Percentiles rank a stretch among this genome's conserved stretches.
Evolutionary conservation across 2,329 filamentous ascomycete species (phyloP).

Genomic region (Fusarium virguliforme): DNA sequence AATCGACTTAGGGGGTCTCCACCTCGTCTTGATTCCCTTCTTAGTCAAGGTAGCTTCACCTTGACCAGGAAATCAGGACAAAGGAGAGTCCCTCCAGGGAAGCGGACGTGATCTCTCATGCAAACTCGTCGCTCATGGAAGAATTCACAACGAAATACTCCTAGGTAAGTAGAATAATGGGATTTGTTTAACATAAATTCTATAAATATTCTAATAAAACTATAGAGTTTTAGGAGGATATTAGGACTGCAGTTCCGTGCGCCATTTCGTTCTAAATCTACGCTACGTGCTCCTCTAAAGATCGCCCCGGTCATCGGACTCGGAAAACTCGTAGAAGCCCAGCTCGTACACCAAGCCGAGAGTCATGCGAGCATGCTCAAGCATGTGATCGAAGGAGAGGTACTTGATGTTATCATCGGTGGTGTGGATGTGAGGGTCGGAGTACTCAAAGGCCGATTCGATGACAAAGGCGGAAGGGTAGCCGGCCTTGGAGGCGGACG

Average conservation of each 20-base stretch:
- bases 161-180: too few relatives aligned
- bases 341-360: conserved; percentile 88
- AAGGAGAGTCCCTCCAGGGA: too few relatives aligned
- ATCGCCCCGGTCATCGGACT: conserved; percentile 55
- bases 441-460: conserved; percentile 78
- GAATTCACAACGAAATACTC: too few relatives aligned
- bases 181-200: too few relatives aligned
- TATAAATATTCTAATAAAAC: too few relatives aligned
- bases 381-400: conserved; percentile 89
- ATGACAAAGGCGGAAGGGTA: conserved; percentile 85
- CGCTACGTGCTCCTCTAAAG: conserved; percentile 50
- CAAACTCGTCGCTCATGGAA: conserved; percentile 35
- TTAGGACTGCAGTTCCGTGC: too few relatives aligned
- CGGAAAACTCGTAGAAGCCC: conserved; percentile 80
- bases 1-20: too few relatives aligned
- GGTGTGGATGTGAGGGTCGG: conserved; percentile 79
- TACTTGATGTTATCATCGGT: conserved; percentile 80
- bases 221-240: too few relatives aligned
- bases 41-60: too few relatives aligned
- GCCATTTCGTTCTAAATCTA: too few relatives aligned
- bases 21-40: too few relatives aligned
- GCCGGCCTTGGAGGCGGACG: conserved; percentile 80
- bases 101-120: conserved; percentile 29
- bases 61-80: too few relatives aligned
- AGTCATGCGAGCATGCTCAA: conserved; percentile 89